Percentiles rank a stretch among this genome's conserved stretches.
Conservation (phyloP, 2,329 filamentous ascomycete genomes). For the Fusarium sp. region DNA sequence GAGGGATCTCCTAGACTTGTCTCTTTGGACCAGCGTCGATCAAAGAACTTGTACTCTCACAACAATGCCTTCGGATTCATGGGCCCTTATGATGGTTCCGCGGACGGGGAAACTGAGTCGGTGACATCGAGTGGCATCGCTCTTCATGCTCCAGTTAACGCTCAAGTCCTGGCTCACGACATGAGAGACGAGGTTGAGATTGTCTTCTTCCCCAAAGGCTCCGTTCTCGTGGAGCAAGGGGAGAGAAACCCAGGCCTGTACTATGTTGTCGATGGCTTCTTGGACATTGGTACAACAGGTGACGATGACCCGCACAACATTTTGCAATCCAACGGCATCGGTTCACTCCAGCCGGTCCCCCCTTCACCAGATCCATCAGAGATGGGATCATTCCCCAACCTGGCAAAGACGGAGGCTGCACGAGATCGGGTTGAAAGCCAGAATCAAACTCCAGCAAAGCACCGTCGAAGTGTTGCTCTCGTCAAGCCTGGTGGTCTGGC, state of each 20-base stretch:
- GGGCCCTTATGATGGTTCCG: conserved; percentile 79
- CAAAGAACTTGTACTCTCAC: conserved; percentile 77
- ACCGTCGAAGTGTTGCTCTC: conserved; percentile 81
- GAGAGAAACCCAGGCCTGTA: conserved; percentile 97
- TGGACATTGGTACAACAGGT: conserved; percentile 87
- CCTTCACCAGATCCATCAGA: conserved; percentile 36
- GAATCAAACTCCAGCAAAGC: conserved; percentile 58
- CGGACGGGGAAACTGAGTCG: conserved; percentile 89
- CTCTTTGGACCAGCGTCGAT: conserved; percentile 83
- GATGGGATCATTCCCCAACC: conserved; percentile 47
- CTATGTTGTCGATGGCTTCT: conserved; percentile 96
- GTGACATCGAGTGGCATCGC: conserved; percentile 78
- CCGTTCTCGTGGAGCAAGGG: conserved; percentile 94
- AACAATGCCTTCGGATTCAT: conserved; percentile 92
- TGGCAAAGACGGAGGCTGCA: conserved; percentile 45
- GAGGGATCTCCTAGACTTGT: conserved; percentile 88
- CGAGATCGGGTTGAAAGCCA: conserved; percentile 52
- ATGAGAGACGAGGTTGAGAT: conserved; percentile 95
- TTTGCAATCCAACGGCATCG: conserved; percentile 45
- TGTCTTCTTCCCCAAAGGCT: conserved; percentile 95
- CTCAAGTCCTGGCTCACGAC: conserved; percentile 78
- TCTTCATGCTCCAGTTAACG: conserved; percentile 71
- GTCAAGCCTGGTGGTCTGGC: conserved; percentile 96
- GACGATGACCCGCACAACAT: conserved; percentile 50
- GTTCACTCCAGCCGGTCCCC: conserved; percentile 34